Evolutionary conservation across 805 yeast genomes (phyloP).

Genomic region (Kuraishia capsulata): DNA sequence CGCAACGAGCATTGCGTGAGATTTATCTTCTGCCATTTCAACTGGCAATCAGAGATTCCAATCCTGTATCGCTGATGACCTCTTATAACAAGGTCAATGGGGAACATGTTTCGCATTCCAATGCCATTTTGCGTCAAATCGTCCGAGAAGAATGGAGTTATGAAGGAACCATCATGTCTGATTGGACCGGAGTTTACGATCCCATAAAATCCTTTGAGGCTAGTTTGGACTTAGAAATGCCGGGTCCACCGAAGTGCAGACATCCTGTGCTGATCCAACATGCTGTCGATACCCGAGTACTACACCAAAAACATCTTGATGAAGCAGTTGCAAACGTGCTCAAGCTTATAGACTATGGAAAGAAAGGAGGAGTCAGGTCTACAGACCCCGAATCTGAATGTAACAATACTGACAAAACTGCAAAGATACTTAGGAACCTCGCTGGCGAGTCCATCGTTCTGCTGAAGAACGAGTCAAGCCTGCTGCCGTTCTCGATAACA

Average conservation of each 20-base stretch:
- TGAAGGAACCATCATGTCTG: conserved; percentile 30
- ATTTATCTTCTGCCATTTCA: conserved; percentile 34
- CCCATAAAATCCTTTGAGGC: conserved; percentile 27
- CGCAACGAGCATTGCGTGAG: conserved; percentile 35
- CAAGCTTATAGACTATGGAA: conserved; percentile 33
- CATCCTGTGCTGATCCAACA: conserved; percentile 30
- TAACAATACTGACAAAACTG: conserved; percentile 39
- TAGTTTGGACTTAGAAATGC: conserved; percentile 37
- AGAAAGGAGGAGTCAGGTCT: conserved; percentile 30
- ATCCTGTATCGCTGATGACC: conserved; percentile 31
- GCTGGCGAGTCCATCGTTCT: conserved; percentile 48
- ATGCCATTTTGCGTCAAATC: conserved; percentile 24
- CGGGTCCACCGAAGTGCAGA: conserved; percentile 37
- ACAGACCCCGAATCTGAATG: conserved; percentile 24
- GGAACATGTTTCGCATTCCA: conserved; percentile 27
- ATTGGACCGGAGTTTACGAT: conserved; percentile 33
- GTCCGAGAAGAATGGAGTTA: conserved; percentile 31
- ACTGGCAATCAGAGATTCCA: conserved; percentile 27
- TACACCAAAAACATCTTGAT: conserved; percentile 31
- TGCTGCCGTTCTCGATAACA: conserved; percentile 35
- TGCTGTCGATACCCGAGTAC: conserved; percentile 31
- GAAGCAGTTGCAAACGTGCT: conserved; percentile 39
- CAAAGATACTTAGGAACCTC: conserved; percentile 30
- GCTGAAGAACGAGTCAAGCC: conserved; percentile 37
- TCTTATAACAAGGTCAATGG: conserved; percentile 34